A percentile compares a stretch with the other conserved stretches of the same genome.
Conservation (phyloP, 78 protist genomes). For the Dictyostelium firmibasis region DNA sequence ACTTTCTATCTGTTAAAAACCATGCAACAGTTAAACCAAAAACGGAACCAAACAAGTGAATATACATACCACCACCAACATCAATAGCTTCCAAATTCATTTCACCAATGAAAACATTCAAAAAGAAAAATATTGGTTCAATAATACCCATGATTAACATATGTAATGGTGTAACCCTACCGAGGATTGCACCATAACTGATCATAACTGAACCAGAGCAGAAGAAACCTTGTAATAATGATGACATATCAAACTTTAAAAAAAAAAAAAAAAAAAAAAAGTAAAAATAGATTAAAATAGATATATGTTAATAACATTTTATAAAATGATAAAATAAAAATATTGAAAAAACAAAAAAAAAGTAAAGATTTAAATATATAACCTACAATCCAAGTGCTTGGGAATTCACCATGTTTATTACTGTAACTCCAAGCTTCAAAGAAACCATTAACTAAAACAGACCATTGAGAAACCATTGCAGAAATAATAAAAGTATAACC, state of each 20-base stretch:
- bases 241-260: conserved; percentile 43
- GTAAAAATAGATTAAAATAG: too few relatives aligned
- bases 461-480: conserved; percentile 87
- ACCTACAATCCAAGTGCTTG: not conserved
- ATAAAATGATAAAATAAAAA: not conserved
- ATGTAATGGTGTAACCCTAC: conserved; percentile 88
- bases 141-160: conserved; percentile 85
- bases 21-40: conserved; percentile 91
- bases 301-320: not conserved
- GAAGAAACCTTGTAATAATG: conserved; percentile 62
- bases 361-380: too few relatives aligned
- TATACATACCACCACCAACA: conserved; percentile 95
- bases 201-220: conserved; percentile 94
- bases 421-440: conserved; percentile 30
- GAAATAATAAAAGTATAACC: conserved; percentile 86
- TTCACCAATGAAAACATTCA: conserved; percentile 78
- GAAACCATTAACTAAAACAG: conserved; percentile 80
- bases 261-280: not conserved
- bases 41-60: conserved; percentile 95
- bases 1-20: conserved; percentile 19
- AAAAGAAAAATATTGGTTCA: conserved; percentile 84
- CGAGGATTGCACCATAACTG: conserved; percentile 94
- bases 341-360: not conserved
- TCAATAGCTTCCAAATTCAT: conserved; percentile 69
- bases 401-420: not conserved